These are phyloP conservation scores for Chlorella sp. DNA, from an alignment of 139 green algal species.

Conservation along the genomic window DNA sequence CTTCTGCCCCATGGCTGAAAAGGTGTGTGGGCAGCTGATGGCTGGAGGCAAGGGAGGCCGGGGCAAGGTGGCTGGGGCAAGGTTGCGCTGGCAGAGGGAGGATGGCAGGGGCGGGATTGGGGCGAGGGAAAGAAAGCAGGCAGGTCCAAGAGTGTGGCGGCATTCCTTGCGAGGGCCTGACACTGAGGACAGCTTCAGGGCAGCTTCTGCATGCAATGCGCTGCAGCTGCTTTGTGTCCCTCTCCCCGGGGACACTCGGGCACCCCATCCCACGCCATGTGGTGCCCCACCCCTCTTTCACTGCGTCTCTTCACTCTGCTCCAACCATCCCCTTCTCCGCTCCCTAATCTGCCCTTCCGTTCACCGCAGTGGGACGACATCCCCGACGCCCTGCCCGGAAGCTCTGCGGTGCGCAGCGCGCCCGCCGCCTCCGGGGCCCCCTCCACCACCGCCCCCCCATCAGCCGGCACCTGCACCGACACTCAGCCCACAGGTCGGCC, in stretches of 20 bases:
- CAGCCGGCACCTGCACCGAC: constrained; percentile 42
- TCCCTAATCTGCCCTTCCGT: background rate
- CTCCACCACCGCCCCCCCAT: background rate
- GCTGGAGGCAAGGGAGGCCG: background rate
- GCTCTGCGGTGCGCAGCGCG: constrained; percentile 3
- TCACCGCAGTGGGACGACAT: constrained; percentile 35
- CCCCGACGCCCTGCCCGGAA: constrained; percentile 32
- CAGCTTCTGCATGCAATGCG: too few relatives aligned
- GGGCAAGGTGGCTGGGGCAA: background rate
- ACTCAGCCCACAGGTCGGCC: constrained; percentile 40
- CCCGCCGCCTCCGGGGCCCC: background rate
- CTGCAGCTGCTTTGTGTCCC: too few relatives aligned
- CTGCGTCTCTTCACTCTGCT: background rate
- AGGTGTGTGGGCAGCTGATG: background rate
- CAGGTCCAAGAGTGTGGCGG: too few relatives aligned
- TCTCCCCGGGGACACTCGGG: too few relatives aligned
- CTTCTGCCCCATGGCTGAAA: constrained; percentile 17
- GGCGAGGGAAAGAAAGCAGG: background rate
- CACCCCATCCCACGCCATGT: background rate
- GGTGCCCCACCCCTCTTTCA: background rate
- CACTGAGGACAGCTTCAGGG: too few relatives aligned
- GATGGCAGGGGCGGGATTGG: background rate
- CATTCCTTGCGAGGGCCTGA: too few relatives aligned
- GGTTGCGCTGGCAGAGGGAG: background rate
- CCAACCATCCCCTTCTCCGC: background rate